phyloP scores from a whole-genome alignment of 352 stramenopile species.

The Pilasporangium apinafurcum region DNA sequence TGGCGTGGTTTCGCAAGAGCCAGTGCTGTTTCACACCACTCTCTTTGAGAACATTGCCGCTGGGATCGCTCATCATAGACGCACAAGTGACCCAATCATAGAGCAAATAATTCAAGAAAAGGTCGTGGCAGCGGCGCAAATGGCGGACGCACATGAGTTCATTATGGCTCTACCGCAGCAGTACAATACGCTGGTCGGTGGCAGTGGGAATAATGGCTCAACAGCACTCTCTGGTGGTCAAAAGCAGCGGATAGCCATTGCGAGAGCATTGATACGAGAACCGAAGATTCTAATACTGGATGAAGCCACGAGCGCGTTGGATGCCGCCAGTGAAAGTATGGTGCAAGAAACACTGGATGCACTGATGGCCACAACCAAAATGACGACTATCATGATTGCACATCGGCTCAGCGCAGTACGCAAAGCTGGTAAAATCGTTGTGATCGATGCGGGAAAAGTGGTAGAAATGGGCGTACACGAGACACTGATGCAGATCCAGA shows the following conservation, averaged over 20 bases:
- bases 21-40: constrained; percentile 71
- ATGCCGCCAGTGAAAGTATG: constrained; percentile 19
- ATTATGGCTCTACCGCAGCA: constrained; percentile 76
- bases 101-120: no score
- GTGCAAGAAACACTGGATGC: constrained; percentile 27
- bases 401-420: constrained; percentile 4
- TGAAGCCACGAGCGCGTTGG: constrained; percentile 12
- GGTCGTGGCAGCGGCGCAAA: no score
- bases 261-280: constrained; percentile 11
- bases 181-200: constrained; percentile 46
- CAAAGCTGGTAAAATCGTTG: constrained; percentile 12
- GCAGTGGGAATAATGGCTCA: constrained; percentile 18
- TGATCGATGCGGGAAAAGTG: not conserved
- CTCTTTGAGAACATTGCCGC: constrained; percentile 88
- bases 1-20: constrained; percentile 68
- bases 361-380: constrained; percentile 3
- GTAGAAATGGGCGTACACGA: constrained; percentile 4
- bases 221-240: constrained; percentile 18
- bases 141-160: constrained; percentile 19
- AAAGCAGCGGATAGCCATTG: constrained; percentile 19
- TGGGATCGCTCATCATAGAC: constrained; percentile 32
- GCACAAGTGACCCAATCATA: no score
- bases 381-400: constrained; percentile 8
- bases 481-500: constrained; percentile 24
- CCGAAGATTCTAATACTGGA: constrained; percentile 14